Evolutionary conservation across 2,329 filamentous ascomycete genomes (phyloP).

Genomic region (Colletotrichum costaricense): DNA sequence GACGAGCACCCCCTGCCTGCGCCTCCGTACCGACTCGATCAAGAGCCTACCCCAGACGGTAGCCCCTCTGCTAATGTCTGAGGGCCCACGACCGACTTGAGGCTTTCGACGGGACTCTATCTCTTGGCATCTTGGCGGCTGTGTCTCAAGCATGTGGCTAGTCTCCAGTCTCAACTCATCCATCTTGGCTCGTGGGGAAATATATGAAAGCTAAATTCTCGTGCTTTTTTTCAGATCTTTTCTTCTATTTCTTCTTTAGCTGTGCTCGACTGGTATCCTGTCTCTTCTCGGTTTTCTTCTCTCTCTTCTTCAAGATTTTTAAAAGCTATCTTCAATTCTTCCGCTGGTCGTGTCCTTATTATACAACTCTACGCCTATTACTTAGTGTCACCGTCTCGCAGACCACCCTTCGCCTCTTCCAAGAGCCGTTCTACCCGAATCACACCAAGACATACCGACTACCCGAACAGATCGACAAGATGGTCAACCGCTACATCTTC

Average conservation of each 20-base stretch:
- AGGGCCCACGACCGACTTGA: slow-evolving; percentile 25
- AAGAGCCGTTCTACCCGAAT: slow-evolving; percentile 21
- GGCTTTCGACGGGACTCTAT: slow-evolving; percentile 22
- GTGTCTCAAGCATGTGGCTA: slow-evolving; percentile 31
- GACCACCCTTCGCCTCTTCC: background rate
- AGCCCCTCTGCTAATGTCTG: slow-evolving; percentile 24
- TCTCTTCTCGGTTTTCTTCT: slow-evolving; percentile 23
- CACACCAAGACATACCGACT: slow-evolving; percentile 18
- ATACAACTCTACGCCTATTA: slow-evolving; percentile 29
- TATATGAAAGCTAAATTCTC: slow-evolving; percentile 34
- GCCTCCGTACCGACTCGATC: slow-evolving; percentile 30
- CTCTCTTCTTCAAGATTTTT: background rate
- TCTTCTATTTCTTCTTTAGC: slow-evolving; percentile 20
- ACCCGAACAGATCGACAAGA: slow-evolving; percentile 24
- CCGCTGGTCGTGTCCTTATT: slow-evolving; percentile 34
- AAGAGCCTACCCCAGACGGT: slow-evolving; percentile 20
- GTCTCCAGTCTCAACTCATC: slow-evolving; percentile 19
- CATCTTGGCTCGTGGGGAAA: slow-evolving; percentile 30
- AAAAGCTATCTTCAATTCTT: slow-evolving; percentile 24
- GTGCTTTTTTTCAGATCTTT: background rate
- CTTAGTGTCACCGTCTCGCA: slow-evolving; percentile 14
- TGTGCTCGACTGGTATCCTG: slow-evolving; percentile 34
- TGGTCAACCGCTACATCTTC: slow-evolving; percentile 42
- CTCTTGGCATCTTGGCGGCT: slow-evolving; percentile 31
- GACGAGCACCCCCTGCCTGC: slow-evolving; percentile 17